A percentile compares a stretch with the other conserved stretches of the same genome.
phyloP scores from a whole-genome alignment of 768 basidiomycete species.

The Xerocomellus intermedius region DNA sequence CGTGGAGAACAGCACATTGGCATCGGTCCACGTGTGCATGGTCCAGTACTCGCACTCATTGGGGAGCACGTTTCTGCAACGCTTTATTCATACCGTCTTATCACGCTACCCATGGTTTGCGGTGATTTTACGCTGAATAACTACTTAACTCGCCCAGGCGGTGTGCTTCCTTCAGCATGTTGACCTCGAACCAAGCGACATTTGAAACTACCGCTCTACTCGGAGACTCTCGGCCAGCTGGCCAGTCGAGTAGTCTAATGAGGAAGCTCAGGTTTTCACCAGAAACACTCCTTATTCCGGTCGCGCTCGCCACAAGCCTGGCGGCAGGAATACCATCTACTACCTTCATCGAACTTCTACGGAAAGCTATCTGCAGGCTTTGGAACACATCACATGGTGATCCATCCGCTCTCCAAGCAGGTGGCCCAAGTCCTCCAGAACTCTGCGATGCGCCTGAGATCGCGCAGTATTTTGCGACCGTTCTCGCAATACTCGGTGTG shows the following conservation, averaged over 20 bases:
- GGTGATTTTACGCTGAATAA: background rate
- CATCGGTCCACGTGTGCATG: background rate
- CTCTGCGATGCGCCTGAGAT: conserved; percentile 24
- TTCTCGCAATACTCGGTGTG: conserved; percentile 14
- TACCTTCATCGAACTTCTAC: conserved; percentile 26
- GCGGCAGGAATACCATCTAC: conserved; percentile 24
- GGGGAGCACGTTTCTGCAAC: background rate
- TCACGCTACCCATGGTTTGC: background rate
- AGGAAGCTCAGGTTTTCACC: conserved; percentile 7
- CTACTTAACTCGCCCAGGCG: background rate
- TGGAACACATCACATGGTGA: conserved; percentile 19
- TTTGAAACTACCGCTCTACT: conserved; percentile 15
- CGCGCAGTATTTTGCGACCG: conserved; percentile 21
- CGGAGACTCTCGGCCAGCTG: background rate
- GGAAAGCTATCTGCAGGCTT: conserved; percentile 25
- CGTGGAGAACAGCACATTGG: background rate
- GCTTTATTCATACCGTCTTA: background rate
- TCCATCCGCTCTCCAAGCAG: conserved; percentile 5
- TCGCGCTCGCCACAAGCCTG: conserved; percentile 23
- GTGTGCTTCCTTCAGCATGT: conserved; percentile 8
- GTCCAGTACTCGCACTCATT: too few relatives aligned
- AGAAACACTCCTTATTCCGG: conserved; percentile 26
- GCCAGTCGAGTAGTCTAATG: background rate
- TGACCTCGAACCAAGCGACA: conserved; percentile 1
- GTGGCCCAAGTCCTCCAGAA: conserved; percentile 5